These are phyloP conservation scores for Pseudogymnoascus pannorum DNA, from an alignment of 2,329 filamentous ascomycete species.

Conservation along the genomic window DNA sequence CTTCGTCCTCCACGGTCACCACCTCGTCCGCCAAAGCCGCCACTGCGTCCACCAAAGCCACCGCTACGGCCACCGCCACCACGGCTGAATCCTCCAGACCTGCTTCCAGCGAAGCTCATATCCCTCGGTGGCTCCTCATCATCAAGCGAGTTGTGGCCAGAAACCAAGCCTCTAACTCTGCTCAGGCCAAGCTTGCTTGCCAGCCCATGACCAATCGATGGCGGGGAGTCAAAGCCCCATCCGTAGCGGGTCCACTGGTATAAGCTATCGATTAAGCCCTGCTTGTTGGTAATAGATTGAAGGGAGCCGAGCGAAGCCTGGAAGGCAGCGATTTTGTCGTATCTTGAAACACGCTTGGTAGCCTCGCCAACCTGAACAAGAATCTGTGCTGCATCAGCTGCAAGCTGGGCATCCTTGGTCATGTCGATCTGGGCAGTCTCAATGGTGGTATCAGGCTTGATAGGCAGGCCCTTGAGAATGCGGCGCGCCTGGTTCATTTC, in stretches of 20 bases:
- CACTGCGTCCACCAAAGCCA: constrained; percentile 1
- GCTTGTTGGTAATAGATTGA: background rate
- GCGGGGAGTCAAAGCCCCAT: constrained; percentile 29
- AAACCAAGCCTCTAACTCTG: constrained; percentile 5
- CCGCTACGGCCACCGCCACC: background rate
- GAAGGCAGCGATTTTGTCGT: constrained; percentile 23
- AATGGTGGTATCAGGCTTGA: constrained; percentile 21
- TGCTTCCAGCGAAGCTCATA: constrained; percentile 9
- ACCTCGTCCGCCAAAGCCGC: background rate
- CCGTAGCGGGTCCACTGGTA: constrained; percentile 27
- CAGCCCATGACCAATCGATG: constrained; percentile 16
- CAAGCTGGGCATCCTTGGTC: constrained; percentile 28
- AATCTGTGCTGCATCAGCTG: constrained; percentile 22
- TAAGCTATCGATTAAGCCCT: constrained; percentile 15
- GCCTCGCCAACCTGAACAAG: constrained; percentile 23
- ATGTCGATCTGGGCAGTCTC: constrained; percentile 26
- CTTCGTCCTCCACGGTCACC: constrained; percentile 13
- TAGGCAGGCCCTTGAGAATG: constrained; percentile 24
- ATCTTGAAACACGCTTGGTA: constrained; percentile 23
- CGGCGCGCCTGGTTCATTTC: constrained; percentile 18
- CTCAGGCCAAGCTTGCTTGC: constrained; percentile 22
- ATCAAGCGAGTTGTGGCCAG: constrained; percentile 2
- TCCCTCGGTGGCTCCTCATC: background rate
- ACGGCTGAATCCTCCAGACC: constrained; percentile 4
- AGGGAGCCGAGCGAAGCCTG: constrained; percentile 18